Base-by-base conservation (phyloP, 1,139 yeast genomes). In the Sugiyamaella pinicola region DNA sequence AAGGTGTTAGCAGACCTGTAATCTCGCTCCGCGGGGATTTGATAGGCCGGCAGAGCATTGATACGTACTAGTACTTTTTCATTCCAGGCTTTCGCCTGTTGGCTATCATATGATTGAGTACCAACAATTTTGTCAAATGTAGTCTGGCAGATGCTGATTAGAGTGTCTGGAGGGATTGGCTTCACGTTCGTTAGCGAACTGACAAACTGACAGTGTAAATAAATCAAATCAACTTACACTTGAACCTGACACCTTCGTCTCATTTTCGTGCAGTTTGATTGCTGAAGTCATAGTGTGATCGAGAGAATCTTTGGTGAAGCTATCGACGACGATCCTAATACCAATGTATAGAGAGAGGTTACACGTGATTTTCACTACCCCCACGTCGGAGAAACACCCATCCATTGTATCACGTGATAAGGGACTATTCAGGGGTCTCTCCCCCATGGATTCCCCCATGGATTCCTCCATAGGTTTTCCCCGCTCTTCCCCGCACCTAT, bases 51-150 rank as follows among this genome's bases (percentile, higher is more conserved):
- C n/a, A n/a, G n/a, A n/a, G n/a, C n/a, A n/a, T n/a, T 31, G 7
- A 13, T 31, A 31, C 35, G 17, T 31, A 53, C 56, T 37, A 62
- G 57, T 13, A 60, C 51, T 17, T 52, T 52, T 47, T 47, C 52
- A 51, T 58, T 62, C 64, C 64, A 61, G 18, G 47, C 40, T 24
- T 55, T 44, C 33, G 58, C 52, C 24, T 47, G 47, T 6, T 49
- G 55, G 31, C 58, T 61, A 21, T 55, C 56, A 49, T 60, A 61
- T 29, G 47, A 33, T 4, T 49, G 49, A 7, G 37, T 4, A 5
- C 49, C 52, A 12, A 59, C 35, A 13, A 49, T 49, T 15, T 43
- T 26, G 9, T 24, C n/a, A n/a, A 43, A 35, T 0, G 45, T 43
- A 12, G 34, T 40, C 24, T 37, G 38, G 19, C 59, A 55, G 28